Percentiles rank a stretch among this genome's conserved stretches.
Evolutionary conservation across 192 early-diverging fungal species (phyloP).

Genomic region (Entomortierella chlamydospora): DNA sequence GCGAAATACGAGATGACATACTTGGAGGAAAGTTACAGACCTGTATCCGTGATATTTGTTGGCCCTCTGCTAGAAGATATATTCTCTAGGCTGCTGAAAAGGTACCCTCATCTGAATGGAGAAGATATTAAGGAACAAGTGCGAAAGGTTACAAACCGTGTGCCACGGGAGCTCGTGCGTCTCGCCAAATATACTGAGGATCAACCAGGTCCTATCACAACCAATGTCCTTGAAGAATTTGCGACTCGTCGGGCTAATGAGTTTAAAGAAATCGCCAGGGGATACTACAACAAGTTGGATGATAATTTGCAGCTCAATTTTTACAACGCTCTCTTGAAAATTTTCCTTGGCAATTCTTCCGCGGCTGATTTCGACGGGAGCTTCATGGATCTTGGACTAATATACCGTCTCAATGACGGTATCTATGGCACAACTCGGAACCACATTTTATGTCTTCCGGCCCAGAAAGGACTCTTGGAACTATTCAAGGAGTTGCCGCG

Average conservation of each 20-base stretch:
- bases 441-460: constrained; percentile 36
- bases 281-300: not conserved
- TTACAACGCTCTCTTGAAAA: constrained; percentile 31
- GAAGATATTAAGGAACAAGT: constrained; percentile 25
- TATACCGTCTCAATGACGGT: constrained; percentile 51
- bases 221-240: constrained; percentile 15
- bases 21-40: constrained; percentile 16
- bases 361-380: constrained; percentile 28
- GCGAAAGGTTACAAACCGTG: constrained; percentile 33
- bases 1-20: constrained; percentile 31
- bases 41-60: constrained; percentile 33
- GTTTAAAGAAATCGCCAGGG: constrained; percentile 6
- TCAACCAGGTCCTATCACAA: constrained; percentile 1
- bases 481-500: constrained; percentile 36
- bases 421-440: constrained; percentile 9
- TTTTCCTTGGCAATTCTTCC: constrained; percentile 18
- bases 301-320: constrained; percentile 2
- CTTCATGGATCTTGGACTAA: constrained; percentile 36
- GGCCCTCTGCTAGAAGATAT: constrained; percentile 20
- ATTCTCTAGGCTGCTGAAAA: constrained; percentile 30
- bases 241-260: not conserved
- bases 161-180: constrained; percentile 44
- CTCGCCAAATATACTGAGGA: constrained; percentile 10
- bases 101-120: constrained; percentile 10
- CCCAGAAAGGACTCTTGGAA: constrained; percentile 39